Percentiles rank a stretch among this genome's conserved stretches.
Evolutionary conservation across 495 filamentous ascomycete species (phyloP).

Genomic region (Neurospora sp.): DNA sequence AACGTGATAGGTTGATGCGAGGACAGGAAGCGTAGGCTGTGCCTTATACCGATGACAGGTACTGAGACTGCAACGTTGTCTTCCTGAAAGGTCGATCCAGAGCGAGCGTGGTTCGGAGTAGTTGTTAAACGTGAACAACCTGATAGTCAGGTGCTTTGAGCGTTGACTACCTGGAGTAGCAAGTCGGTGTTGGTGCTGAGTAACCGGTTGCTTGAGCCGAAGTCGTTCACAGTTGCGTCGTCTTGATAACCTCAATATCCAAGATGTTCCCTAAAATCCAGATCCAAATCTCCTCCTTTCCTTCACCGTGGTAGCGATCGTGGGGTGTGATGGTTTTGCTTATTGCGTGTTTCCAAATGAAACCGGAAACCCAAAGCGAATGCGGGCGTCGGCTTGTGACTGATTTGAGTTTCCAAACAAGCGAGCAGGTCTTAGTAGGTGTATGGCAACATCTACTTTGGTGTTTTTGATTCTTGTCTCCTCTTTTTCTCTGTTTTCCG

Average conservation of each 20-base stretch:
- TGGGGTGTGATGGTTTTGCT: conserved; percentile 3
- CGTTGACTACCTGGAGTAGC: not conserved
- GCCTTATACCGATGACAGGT: not conserved
- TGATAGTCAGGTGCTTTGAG: not conserved
- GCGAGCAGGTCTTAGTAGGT: conserved; percentile 6
- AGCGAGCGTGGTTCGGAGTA: not conserved
- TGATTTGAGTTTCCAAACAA: not conserved
- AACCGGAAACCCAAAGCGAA: conserved; percentile 9
- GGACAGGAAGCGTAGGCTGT: conserved; percentile 16
- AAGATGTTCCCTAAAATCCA: conserved; percentile 3
- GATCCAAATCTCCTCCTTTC: conserved; percentile 4
- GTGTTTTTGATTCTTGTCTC: not conserved
- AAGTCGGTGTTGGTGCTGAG: not conserved
- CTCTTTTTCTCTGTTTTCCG: not conserved
- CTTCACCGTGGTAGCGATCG: conserved; percentile 24
- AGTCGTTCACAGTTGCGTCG: not conserved
- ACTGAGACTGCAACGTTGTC: not conserved
- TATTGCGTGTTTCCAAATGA: conserved; percentile 5
- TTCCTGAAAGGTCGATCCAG: not conserved
- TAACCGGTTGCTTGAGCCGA: not conserved
- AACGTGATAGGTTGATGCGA: conserved; percentile 25
- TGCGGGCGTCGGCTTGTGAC: not conserved
- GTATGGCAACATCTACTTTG: conserved; percentile 12
- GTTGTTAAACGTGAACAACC: not conserved
- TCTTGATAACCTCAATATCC: conserved; percentile 6